Base-by-base conservation (phyloP, 805 yeast genomes). In the Myxozyma sirexii region DNA sequence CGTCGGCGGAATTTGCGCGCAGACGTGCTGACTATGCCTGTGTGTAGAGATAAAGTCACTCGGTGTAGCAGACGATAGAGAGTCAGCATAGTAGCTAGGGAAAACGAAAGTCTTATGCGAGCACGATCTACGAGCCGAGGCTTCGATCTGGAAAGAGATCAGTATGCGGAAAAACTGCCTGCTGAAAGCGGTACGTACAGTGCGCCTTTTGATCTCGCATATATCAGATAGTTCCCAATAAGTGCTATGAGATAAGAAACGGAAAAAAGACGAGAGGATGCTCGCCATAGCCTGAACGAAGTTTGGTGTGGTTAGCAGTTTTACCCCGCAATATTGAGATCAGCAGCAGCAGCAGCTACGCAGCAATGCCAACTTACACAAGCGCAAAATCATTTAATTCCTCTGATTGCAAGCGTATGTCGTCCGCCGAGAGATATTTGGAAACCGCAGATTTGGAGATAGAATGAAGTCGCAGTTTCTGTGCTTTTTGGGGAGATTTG, bases 1-100 rank as follows among this genome's bases (percentile, higher is more conserved):
- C 54, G 51, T 17, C 54, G 53, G 5, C 66, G 52, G 38, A 60
- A 62, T 29, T 37, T 45, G 29, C 64, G 60, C 12, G 66, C 66
- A n/a, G 54, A 50, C 1, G 39, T n/a, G 19, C 45, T 37, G 12
- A 55, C 12, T 2, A 62, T 39, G 12, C 54, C 59, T 3, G 24
- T 29, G 39, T 56, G 64, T 2, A 62, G 17, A 12, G 56, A 39
- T 13, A 43, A 24, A 2, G 64, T 39, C n/a, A 53, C 26, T 21
- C 27, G 38, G 27, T 38, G 43, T 5, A 60, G 26, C 6, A 51
- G 26, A 4, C 66, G 61, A 35, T 62, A 62, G 12, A 50, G n/a
- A 2, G 57, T 39, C n/a, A 58, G 13, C 6, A 54, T 21, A n/a
- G 43, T 8, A 4, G 56, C 52, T 13, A 50, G 42, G 13, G 56